Evolutionary conservation across 192 early-diverging fungal species (phyloP), one percentile per base, ranked within the genome.

Genomic region (Coemansia sp.): DNA sequence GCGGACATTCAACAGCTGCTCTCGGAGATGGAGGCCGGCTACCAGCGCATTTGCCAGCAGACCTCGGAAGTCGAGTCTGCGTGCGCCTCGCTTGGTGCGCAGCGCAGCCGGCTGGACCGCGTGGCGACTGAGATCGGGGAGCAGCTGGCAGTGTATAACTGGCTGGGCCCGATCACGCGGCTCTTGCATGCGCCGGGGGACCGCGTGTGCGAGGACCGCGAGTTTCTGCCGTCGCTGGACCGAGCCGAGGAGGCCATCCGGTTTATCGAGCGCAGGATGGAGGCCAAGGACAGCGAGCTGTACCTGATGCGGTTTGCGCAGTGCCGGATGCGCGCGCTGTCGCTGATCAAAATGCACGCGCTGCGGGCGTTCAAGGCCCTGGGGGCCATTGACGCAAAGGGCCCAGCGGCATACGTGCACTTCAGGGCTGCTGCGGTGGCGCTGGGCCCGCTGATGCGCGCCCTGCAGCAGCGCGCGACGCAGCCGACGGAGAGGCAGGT

Each of bases 261-360:
- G 66, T 67, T 75, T 60, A 68, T 79, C 89, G 89, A 36, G 39
- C 10, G 35, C 74, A 60, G 17, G 29, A 27, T 54, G 51, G 71
- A 87, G 29, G 83, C 92, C 72, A 85, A 86, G 25, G 97, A 99
- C 77, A 89, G 94, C 7, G 95, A 96, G 60, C 86, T 98, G 42
- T 98, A 97, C 69, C 83, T 91, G 35, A 94, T 96, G 92, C 86
- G 95, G 20, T 98, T 95, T 72, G 83, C 92, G 19, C 95, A 98
- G 68, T 97, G 96, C 74, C 91, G 96, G 82, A 95, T 94, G n/a
- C 89, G 93, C 27, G 93, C 91, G 6, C 89, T 99, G 76, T 90
- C 96, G 20, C 77, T 98, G 37, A 95, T 99, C 72, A 98, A 98
- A 68, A 88, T 95, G 27, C 87, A 86, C 35, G 84, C 82, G 4